Evolutionary conservation across 2,329 filamentous ascomycete genomes (phyloP), one percentile per base, ranked within the genome.

Genomic region (Neocatenulostroma microsporum): DNA sequence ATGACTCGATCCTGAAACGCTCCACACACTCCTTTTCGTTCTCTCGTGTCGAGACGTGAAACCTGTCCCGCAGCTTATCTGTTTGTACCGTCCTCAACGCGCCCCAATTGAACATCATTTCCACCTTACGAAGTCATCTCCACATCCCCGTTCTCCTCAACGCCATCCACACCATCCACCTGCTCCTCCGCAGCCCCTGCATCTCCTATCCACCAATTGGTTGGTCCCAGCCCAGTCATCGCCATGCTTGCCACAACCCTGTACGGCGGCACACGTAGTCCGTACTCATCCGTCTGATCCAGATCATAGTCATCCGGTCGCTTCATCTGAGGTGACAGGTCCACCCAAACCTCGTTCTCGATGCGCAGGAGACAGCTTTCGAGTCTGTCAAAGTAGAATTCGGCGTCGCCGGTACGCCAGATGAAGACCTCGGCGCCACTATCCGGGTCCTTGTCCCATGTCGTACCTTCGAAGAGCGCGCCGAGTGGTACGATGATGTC

Each of bases 321-420:
- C 78, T 85, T 81, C 27, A 80, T 76, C 63, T 93, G 78, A 0
- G 89, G 89, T 1, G 83, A 80, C 60, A 94, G 82, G 58, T 96
- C 89, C 42, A 86, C 77, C 87, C 91, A 98, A 48, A 84, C 76
- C 63, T 98, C 91, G 34, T 81, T 76, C 50, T 93, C 78, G 26
- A 96, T 80, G 15, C 86, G 75, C 53, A 96, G 83, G 26, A 89
- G 76, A 19, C 94, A 88, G 52, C 82, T 78, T 64, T 96, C 91
- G 54, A 89, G 81, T 51, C 80, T 81, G 61, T 98, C 91, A 61
- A 91, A 94, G 59, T 82, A 94, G 48, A 94, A 76, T 19, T 79
- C 73, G 12, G 49, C 53, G 12, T 86, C 73, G 18, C 74, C 83
- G 8, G 79, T 75, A 84, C 86, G 38, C 54, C 54, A 96, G 25